Conservation (phyloP, 192 early-diverging fungal species). For the Backusella mclennaniae region DNA sequence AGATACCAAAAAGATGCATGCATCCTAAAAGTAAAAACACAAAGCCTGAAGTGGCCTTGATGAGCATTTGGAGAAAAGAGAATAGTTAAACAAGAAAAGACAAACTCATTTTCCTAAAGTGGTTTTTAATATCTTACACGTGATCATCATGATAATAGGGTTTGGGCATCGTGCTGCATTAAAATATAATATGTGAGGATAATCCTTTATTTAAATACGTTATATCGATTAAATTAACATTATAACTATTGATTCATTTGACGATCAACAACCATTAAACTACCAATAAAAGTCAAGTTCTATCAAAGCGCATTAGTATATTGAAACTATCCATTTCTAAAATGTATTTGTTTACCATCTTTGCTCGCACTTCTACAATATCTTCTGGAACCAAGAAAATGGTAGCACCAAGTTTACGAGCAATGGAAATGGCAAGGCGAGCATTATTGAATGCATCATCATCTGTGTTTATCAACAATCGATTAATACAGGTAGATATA, state of each 20-base stretch:
- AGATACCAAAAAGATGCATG: conserved; percentile 46
- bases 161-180: not conserved
- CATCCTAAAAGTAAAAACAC: conserved; percentile 9
- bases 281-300: conserved; percentile 95
- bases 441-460: conserved; percentile 92
- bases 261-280: conserved; percentile 82
- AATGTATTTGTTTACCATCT: conserved; percentile 69
- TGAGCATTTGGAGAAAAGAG: not conserved
- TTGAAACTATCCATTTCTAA: not conserved
- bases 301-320: conserved; percentile 30
- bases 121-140: not conserved
- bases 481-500: not conserved
- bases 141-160: not conserved
- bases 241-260: conserved; percentile 14
- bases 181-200: too few relatives aligned
- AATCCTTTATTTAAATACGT: not conserved
- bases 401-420: conserved; percentile 98
- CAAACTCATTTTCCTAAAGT: not conserved
- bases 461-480: conserved; percentile 41
- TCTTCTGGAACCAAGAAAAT: conserved; percentile 99
- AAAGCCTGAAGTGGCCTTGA: conserved; percentile 2
- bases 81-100: not conserved
- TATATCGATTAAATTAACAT: not conserved
- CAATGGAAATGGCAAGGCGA: conserved; percentile 97
- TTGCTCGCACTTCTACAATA: conserved; percentile 96